phyloP scores from a whole-genome alignment of 768 basidiomycete genomes.

The Leccinum aurantiacum region DNA sequence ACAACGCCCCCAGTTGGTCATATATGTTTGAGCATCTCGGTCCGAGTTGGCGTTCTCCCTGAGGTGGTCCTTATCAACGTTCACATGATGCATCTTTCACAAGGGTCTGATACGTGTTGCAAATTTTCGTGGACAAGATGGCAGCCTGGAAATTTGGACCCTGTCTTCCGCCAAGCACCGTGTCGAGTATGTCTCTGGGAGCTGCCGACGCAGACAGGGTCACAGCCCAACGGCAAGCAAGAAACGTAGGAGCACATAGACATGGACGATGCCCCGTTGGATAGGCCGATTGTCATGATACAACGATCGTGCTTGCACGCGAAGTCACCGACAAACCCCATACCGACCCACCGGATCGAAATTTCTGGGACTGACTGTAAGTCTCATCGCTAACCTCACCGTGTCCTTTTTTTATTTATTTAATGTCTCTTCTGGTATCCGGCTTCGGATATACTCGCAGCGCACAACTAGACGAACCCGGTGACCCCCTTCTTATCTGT shows the following conservation, averaged over 20 bases:
- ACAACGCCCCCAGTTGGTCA: not conserved
- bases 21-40: not conserved
- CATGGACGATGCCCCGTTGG: not conserved
- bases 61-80: not conserved
- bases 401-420: no score
- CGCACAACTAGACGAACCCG: not conserved
- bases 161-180: not conserved
- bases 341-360: not conserved
- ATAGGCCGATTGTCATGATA: not conserved
- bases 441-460: not conserved
- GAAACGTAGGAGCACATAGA: not conserved
- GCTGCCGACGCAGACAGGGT: not conserved
- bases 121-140: not conserved
- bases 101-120: not conserved
- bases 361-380: not conserved
- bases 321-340: not conserved
- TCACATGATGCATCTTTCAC: not conserved
- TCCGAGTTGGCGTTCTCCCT: not conserved
- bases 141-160: not conserved
- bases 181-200: not conserved
- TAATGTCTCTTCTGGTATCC: no score
- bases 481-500: no score
- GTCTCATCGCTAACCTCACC: not conserved
- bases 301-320: not conserved
- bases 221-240: not conserved